These are phyloP conservation scores for Neofusicoccum laricinum DNA, from an alignment of 2,329 filamentous ascomycete species.

Conservation along the genomic window DNA sequence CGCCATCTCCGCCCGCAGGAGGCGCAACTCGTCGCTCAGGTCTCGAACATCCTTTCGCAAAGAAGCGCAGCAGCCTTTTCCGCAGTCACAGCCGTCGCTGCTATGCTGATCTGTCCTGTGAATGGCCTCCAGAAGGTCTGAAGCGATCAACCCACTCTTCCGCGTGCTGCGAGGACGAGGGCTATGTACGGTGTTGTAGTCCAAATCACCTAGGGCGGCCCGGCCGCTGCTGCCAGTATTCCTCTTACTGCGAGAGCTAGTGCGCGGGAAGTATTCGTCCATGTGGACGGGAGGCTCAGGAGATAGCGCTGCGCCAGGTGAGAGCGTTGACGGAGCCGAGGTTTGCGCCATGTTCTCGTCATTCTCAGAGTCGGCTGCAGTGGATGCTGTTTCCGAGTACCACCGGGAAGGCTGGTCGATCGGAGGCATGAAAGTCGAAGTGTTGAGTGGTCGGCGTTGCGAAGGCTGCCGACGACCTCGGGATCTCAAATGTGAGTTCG, in stretches of 20 bases:
- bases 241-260: background rate
- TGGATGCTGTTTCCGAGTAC: background rate
- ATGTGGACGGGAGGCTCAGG: background rate
- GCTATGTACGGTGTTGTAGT: background rate
- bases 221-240: background rate
- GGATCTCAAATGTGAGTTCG: background rate
- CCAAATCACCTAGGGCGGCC: background rate
- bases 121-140: background rate
- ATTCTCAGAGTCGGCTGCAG: background rate
- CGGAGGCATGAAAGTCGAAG: background rate
- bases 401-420: background rate
- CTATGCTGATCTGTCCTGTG: background rate
- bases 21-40: background rate
- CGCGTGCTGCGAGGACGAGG: background rate
- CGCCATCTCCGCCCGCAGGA: slow-evolving; percentile 7
- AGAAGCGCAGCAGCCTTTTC: slow-evolving; percentile 4
- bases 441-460: background rate
- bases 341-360: background rate
- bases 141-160: background rate
- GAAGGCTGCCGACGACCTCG: background rate
- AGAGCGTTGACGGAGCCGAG: background rate
- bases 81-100: slow-evolving; percentile 11
- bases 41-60: background rate
- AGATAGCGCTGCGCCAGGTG: background rate
- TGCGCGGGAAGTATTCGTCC: slow-evolving; percentile 5